phyloP scores from a whole-genome alignment of 176 grass and related monocot genomes.

The Bothriochloa decipiens region DNA sequence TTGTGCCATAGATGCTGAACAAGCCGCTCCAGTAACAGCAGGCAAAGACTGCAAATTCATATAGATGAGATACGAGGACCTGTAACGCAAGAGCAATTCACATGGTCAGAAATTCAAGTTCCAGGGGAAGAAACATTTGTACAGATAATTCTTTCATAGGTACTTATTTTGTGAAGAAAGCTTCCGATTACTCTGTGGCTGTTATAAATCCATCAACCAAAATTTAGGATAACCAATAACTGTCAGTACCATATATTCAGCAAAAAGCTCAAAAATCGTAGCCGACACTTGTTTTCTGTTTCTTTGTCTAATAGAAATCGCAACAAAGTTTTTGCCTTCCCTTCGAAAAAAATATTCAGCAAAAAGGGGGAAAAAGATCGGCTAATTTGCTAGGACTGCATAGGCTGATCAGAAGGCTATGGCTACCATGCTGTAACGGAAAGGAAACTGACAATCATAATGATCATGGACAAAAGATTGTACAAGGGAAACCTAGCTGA shows the following conservation, averaged over 20 bases:
- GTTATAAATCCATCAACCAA: not conserved
- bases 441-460: not conserved
- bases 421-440: not conserved
- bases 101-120: not conserved
- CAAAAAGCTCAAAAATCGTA: not conserved
- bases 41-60: not conserved
- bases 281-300: no score
- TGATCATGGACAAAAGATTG: not conserved
- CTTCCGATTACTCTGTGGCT: not conserved
- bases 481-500: not conserved
- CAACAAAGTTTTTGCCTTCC: no score
- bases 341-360: not conserved
- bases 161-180: not conserved
- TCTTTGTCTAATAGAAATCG: no score
- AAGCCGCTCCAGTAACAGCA: not conserved
- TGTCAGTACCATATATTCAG: not conserved
- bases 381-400: not conserved
- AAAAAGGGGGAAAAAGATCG: not conserved
- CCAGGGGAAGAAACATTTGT: not conserved
- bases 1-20: conserved; percentile 4
- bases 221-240: not conserved
- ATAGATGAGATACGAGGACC: not conserved
- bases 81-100: not conserved
- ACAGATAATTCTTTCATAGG: not conserved
- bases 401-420: not conserved